phyloP scores from a whole-genome alignment of 139 green algal species.

The Edaphochlamys debaryana region DNA sequence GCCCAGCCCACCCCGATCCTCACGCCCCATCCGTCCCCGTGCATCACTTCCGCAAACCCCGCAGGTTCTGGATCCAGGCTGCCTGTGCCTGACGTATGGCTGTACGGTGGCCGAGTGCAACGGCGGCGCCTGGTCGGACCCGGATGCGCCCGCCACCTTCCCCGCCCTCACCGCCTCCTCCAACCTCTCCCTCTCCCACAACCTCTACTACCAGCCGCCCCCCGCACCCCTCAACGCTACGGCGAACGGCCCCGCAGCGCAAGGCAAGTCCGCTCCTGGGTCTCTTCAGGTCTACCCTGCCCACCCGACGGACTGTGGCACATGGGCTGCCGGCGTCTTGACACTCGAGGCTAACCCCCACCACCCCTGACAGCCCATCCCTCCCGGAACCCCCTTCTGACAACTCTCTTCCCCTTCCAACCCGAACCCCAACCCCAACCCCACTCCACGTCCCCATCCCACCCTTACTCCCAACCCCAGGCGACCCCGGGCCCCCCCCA shows the following conservation, averaged over 20 bases:
- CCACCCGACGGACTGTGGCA: no score
- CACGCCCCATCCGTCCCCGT: no score
- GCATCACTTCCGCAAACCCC: neutral
- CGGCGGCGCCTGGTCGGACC: conserved; percentile 10
- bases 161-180: neutral
- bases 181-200: neutral
- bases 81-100: conserved; percentile 27
- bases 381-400: no score
- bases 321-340: no score
- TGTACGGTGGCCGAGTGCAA: conserved; percentile 34
- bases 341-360: no score
- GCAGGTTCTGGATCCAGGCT: conserved; percentile 11
- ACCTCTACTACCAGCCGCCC: conserved; percentile 29
- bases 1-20: no score
- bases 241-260: neutral
- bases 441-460: neutral
- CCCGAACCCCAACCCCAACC: no score
- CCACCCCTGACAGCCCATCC: no score
- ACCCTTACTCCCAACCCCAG: neutral
- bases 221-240: neutral
- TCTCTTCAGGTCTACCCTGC: neutral
- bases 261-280: neutral
- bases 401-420: neutral
- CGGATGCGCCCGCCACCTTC: neutral
- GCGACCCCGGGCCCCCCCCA: no score